Evolutionary conservation across 768 basidiomycete species (phyloP), one percentile per base, ranked within the genome.

Genomic region (Macrolepiota albuminosa): DNA sequence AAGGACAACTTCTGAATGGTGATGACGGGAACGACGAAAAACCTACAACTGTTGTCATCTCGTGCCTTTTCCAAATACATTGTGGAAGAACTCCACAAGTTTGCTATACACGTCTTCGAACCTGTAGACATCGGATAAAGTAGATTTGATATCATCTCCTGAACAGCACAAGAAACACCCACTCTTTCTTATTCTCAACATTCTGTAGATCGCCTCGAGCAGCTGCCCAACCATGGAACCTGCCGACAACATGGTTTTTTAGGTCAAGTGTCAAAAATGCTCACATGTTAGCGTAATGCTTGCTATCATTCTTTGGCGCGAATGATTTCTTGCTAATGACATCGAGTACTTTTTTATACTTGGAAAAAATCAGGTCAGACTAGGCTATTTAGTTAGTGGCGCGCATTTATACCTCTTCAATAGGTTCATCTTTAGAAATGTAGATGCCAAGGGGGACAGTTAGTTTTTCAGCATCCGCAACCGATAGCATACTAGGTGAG

Each of bases 161-260:
- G 36, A 16, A 40, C 0, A 40, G 34, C 7, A 47, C 34, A 56
- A 56, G 21, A 39, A 54, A 54, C 51, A 64, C 65, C 59, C 71
- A 86, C 78, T 82, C 80, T 67, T 80, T 81, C 68, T 79, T 78
- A 69, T 85, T 86, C 59, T 85, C 83, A 24, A 74, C 68, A 54
- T 86, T 74, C 31, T 78, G 74, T 56, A 87, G 73, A 67, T 87
- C 73, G 2, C 77, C 85, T 50, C 85, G 76, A 3, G 86, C 86
- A 21, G 84, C 86, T 5, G 85, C 83, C 75, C 80, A 88, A 37
- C 85, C 85, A 63, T 87, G 86, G 72, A 81, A 80, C 74, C 82
- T 84, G 58, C 8, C 14, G 16, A 26, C 39, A 49, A 10, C 21
- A 50, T 48, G 26, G 50, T 36, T 37, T n/a, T 36, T 37, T n/a